Base-by-base conservation (phyloP, 805 yeast genomes). In the Kurtzmaniella fragi region DNA sequence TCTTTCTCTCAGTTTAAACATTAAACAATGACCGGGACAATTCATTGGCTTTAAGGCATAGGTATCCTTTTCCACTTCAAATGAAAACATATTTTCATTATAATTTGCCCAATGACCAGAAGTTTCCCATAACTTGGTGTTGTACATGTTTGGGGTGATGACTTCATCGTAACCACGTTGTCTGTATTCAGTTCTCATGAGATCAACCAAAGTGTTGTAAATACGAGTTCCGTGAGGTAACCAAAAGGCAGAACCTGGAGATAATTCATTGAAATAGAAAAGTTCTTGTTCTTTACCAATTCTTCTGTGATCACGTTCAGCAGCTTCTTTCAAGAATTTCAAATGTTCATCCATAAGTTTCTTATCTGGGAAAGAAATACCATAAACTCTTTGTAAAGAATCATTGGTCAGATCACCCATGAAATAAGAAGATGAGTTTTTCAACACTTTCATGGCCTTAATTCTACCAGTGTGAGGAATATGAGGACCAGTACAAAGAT, bases 101-200 rank as follows among this genome's bases (percentile, higher is more conserved):
- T 93, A 93, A 71, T 93, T 93, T 33, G 77, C 95, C 99, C 98
- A 93, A 67, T 93, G 99, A 50, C 99, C 99, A 10, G 98, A 90
- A 40, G 93, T 85, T 72, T 91, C 95, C 99, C 99, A 93, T 56
- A 93, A 76, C 67, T 91, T 91, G 45, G 97, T 71, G 72, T 90
- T 91, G 78, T 78, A 93, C 98, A 93, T 93, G 73, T 93, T 93
- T 57, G 99, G 99, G 45, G 99, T 90, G 61, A 93, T 91, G 49
- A 93, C 99, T 72, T 93, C 99, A 48, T 93, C 96, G 64, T 85
- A 93, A 30, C 97, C 98, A 67, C 99, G 84, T 67, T 78, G 80
- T 59, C 84, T 81, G 70, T 93, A 93, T 71, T 93, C 95, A 39
- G 64, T 59, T 69, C 91, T 80, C 68, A 93, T 61, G 64, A 88